Percentiles rank a stretch among this genome's conserved stretches.
Evolutionary conservation across 192 early-diverging fungal species (phyloP).

Genomic region (Coemansia sp.): DNA sequence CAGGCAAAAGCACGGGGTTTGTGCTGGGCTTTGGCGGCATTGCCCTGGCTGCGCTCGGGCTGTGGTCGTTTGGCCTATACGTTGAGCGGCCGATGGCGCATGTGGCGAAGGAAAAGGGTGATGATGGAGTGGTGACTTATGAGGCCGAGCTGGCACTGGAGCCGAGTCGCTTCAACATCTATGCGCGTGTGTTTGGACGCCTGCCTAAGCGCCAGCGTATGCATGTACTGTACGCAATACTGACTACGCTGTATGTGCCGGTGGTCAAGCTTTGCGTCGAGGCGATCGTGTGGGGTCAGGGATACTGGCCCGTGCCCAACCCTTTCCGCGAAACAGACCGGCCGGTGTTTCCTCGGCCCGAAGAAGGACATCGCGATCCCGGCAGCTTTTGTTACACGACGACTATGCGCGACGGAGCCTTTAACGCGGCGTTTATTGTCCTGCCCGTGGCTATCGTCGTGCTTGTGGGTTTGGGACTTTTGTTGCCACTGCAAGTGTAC

Average conservation of each 20-base stretch:
- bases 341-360: slow-evolving; percentile 17
- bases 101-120: neutral
- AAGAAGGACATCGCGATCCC: slow-evolving; percentile 20
- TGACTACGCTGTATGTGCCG: slow-evolving; percentile 54
- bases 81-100: slow-evolving; percentile 18
- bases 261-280: slow-evolving; percentile 51
- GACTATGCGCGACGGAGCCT: slow-evolving; percentile 35
- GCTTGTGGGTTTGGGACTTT: slow-evolving; percentile 28
- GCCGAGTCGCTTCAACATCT: slow-evolving; percentile 30
- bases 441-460: slow-evolving; percentile 40
- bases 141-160: slow-evolving; percentile 30
- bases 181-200: slow-evolving; percentile 32
- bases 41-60: slow-evolving; percentile 6
- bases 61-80: slow-evolving; percentile 45
- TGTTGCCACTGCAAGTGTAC: slow-evolving; percentile 37
- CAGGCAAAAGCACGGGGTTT: slow-evolving; percentile 44
- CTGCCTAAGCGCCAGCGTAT: slow-evolving; percentile 37
- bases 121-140: slow-evolving; percentile 24
- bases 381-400: slow-evolving; percentile 52
- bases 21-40: slow-evolving; percentile 38
- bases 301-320: slow-evolving; percentile 52
- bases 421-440: slow-evolving; percentile 45
- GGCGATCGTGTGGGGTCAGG: slow-evolving; percentile 51
- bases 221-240: slow-evolving; percentile 37
- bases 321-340: slow-evolving; percentile 42